Evolutionary conservation across 768 basidiomycete genomes (phyloP), one percentile per base, ranked within the genome.

Genomic region (Suillus brevipes): DNA sequence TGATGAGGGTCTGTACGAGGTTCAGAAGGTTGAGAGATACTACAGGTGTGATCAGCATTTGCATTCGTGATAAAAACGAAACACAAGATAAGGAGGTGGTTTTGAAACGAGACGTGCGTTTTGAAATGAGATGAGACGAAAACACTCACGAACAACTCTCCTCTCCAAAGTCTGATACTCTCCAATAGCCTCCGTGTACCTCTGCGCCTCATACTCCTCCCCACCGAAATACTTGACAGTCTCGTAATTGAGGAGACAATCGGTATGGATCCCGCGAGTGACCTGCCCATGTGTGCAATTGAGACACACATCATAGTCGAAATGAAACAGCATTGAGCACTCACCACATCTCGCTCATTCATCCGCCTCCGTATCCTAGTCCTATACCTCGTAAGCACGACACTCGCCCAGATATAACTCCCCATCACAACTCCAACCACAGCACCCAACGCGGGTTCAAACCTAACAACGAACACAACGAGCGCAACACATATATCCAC

Each of bases 211-310:
- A 69, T 94, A 87, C 28, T 85, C 82, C 75, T 97, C 94, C 18
- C 92, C 90, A n/a, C 87, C 87, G 73, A 95, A 95, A 74, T 93
- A 93, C 75, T 93, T 95, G 70, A 94, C 89, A 6, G 92, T 94
- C 75, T 91, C 90, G 66, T 91, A 92, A 72, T 91, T 91, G 60
- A 92, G 83, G 36, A 94, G 77, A 69, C 87, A 88, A 70, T 95
- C 93, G 6, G 91, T 89, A 68, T 92, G 89, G 61, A 95, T 95
- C 10, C 90, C 91, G 45, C 94, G 86, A 28, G 89, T 93, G 31
- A 89, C 76, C 88, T 89, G 58, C 13, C 6, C 12, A 49, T 13
- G 23, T 13, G 6, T 25, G 6, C 6, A 49, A 14, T 7, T 14
- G 7, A 49, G n/a, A 49, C 23, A 23, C 13, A 14, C 13, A 6